Evolutionary conservation across 2,329 filamentous ascomycete species (phyloP).

Genomic region (Fusarium nelsonii): DNA sequence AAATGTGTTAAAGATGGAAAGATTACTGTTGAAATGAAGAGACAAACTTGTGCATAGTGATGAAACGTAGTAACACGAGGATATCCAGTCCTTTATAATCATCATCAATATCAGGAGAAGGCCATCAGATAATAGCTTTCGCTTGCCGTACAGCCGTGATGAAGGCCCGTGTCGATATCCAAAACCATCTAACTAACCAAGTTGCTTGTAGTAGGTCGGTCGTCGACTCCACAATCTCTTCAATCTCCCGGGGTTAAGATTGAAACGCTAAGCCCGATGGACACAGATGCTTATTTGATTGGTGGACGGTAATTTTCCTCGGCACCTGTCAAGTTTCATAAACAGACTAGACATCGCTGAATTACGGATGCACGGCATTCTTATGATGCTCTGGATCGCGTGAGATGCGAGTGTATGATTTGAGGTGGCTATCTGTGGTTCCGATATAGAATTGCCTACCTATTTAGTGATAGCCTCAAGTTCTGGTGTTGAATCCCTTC

Average conservation of each 20-base stretch:
- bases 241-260: slow-evolving; percentile 19
- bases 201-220: neutral
- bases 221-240: slow-evolving; percentile 11
- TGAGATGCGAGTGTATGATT: neutral
- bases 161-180: slow-evolving; percentile 1
- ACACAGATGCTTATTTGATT: neutral
- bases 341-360: neutral
- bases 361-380: slow-evolving; percentile 28
- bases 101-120: neutral
- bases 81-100: neutral
- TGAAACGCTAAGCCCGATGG: slow-evolving; percentile 10
- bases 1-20: neutral
- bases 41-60: neutral
- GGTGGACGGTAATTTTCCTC: slow-evolving; percentile 34
- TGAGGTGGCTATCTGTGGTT: neutral
- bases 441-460: neutral
- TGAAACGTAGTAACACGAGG: neutral
- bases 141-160: slow-evolving; percentile 28
- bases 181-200: neutral
- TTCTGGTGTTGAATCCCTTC: too few species aligned
- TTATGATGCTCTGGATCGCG: neutral
- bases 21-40: slow-evolving; percentile 11
- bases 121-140: neutral
- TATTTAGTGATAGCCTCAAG: neutral
- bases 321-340: slow-evolving; percentile 28